Percentiles rank a stretch among this genome's conserved stretches.
phyloP scores from a whole-genome alignment of 495 filamentous ascomycete genomes.

The Tuber calosporum region DNA sequence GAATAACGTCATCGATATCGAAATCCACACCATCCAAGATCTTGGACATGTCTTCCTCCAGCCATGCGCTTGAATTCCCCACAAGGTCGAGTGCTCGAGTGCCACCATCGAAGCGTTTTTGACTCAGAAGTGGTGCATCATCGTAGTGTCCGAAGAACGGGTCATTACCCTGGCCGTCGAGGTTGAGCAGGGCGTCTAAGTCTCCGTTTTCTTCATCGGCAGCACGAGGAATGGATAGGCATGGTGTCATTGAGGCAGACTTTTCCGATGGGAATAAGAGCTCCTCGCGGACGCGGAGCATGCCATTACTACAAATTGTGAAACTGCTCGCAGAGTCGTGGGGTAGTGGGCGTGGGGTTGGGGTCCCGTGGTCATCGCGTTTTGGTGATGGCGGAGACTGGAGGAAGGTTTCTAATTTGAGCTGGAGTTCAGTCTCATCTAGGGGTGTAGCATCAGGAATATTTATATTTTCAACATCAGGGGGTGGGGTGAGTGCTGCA shows the following conservation, averaged over 20 bases:
- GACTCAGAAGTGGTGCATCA: conserved; percentile 17
- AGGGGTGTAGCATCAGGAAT: conserved; percentile 9
- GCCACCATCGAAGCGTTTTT: conserved; percentile 15
- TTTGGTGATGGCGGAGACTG: conserved; percentile 37
- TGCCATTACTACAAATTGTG: conserved; percentile 27
- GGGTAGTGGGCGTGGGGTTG: neutral
- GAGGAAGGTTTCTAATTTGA: conserved; percentile 40
- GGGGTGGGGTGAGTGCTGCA: conserved; percentile 39
- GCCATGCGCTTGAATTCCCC: conserved; percentile 25
- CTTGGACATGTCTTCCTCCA: conserved; percentile 37
- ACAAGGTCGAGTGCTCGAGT: conserved; percentile 33
- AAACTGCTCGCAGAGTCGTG: conserved; percentile 13
- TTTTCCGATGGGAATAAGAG: conserved; percentile 19
- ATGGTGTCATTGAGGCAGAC: conserved; percentile 27
- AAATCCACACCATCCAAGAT: conserved; percentile 39
- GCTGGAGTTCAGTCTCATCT: conserved; percentile 38
- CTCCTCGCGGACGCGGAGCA: conserved; percentile 31
- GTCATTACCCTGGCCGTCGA: conserved; percentile 31
- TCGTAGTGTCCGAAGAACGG: conserved; percentile 41
- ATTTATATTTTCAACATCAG: conserved; percentile 27
- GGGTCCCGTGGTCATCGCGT: conserved; percentile 20
- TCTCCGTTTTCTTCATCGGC: conserved; percentile 19
- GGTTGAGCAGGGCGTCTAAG: conserved; percentile 29
- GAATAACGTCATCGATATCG: conserved; percentile 42
- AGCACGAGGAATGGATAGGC: conserved; percentile 38